Conservation (phyloP, 306 rosid genomes). For the Castanea crenata region DNA sequence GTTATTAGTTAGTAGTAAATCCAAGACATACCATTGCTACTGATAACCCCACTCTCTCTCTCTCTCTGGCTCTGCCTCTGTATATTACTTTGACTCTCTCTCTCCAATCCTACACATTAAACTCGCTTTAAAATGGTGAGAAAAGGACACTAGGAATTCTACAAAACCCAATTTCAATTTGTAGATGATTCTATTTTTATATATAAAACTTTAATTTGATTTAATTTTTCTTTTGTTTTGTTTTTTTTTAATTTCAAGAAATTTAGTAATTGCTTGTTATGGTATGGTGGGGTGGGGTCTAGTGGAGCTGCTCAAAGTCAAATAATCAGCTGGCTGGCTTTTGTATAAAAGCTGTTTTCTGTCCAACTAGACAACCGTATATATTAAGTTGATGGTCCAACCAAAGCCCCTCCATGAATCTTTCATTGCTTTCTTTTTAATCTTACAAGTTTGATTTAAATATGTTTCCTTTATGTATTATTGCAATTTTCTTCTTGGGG, state of each 20-base stretch:
- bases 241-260: no score
- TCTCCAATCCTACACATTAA: slow-evolving; percentile 18
- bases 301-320: slow-evolving; percentile 48
- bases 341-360: slow-evolving; percentile 58
- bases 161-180: slow-evolving; percentile 29
- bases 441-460: no score
- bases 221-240: no score
- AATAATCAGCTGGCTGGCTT: slow-evolving; percentile 40
- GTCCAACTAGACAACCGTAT: slow-evolving; percentile 40
- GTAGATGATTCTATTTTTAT: slow-evolving; percentile 1
- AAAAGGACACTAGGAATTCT: slow-evolving; percentile 64
- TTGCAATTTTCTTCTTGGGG: no score
- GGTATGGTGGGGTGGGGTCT: slow-evolving; percentile 39
- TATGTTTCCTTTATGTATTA: no score
- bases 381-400: slow-evolving; percentile 4
- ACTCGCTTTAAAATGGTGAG: slow-evolving; percentile 7
- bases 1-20: no score
- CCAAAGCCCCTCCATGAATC: neutral
- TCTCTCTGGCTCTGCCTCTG: neutral
- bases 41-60: neutral
- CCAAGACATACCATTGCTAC: no score
- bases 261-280: neutral
- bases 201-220: no score
- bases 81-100: slow-evolving; percentile 13
- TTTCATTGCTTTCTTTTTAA: neutral